Conservation (phyloP, 352 stramenopile genomes). For the Achlya hypogyna region DNA sequence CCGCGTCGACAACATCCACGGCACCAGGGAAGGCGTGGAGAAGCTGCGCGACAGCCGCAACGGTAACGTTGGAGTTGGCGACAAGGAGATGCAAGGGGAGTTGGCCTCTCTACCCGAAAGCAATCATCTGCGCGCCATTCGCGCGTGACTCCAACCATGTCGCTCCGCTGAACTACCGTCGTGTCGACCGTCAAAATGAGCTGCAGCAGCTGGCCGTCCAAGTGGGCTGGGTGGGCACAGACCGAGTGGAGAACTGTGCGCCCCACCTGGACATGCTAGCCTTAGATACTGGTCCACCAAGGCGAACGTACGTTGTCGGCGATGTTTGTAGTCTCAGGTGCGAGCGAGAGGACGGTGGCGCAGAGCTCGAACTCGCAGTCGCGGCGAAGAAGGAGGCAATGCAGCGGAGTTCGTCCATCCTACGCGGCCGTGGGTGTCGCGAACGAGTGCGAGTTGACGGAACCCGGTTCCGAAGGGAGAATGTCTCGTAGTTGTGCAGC, state of each 20-base stretch:
- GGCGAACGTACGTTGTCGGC: conserved; percentile 29
- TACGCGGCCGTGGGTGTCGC: conserved; percentile 13
- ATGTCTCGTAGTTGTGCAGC: conserved; percentile 29
- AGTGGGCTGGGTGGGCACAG: conserved; percentile 27
- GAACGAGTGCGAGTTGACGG: not conserved
- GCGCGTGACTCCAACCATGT: conserved; percentile 1
- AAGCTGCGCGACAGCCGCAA: conserved; percentile 26
- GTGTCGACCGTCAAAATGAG: conserved; percentile 22
- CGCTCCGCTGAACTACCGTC: not conserved
- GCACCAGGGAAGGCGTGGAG: conserved; percentile 27
- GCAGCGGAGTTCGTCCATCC: conserved; percentile 36
- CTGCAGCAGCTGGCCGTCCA: conserved; percentile 21
- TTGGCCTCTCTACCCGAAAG: conserved; percentile 33
- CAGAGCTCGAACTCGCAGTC: conserved; percentile 29
- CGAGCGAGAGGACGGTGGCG: conserved; percentile 31
- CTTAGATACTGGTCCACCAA: not conserved
- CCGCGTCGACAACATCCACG: conserved; percentile 28
- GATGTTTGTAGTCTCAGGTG: conserved; percentile 25
- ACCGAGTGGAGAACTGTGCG: conserved; percentile 51
- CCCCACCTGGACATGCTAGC: conserved; percentile 27
- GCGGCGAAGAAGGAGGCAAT: conserved; percentile 29
- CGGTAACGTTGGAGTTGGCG: conserved; percentile 29
- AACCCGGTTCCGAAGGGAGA: conserved; percentile 34
- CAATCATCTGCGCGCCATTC: not conserved
- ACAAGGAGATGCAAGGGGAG: conserved; percentile 49